Percentiles rank a stretch among this genome's conserved stretches.
Conservation (phyloP, 176 grass and related monocot species). For the Pontederia crassipes region DNA sequence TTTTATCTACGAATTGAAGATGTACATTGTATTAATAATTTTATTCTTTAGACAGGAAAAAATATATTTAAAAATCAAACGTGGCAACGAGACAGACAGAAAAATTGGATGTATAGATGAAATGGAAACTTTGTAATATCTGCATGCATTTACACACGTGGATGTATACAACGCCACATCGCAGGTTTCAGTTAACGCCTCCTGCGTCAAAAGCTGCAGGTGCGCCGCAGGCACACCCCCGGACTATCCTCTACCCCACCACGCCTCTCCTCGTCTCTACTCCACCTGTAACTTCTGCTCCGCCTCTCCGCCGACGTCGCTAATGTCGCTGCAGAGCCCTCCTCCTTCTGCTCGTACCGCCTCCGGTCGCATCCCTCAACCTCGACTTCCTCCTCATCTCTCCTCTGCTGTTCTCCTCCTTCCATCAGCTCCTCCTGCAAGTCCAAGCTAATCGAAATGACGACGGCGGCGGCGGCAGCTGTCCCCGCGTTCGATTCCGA, state of each 20-base stretch:
- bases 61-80: too few relatives aligned
- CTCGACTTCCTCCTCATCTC: neutral
- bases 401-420: neutral
- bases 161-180: too few relatives aligned
- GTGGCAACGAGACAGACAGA: too few relatives aligned
- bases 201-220: conserved; percentile 21
- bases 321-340: too few relatives aligned
- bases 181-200: neutral
- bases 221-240: conserved; percentile 10
- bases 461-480: neutral
- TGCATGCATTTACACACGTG: too few relatives aligned
- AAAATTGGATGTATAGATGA: too few relatives aligned
- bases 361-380: too few relatives aligned
- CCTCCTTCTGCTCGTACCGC: too few relatives aligned
- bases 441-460: neutral
- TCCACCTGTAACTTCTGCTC: neutral
- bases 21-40: too few relatives aligned
- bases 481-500: neutral
- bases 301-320: neutral
- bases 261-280: neutral
- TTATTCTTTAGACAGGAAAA: too few relatives aligned
- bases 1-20: too few relatives aligned
- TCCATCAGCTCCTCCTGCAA: neutral
- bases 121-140: too few relatives aligned
- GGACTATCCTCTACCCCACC: neutral